Evolutionary conservation across 2,329 filamentous ascomycete species (phyloP).

Genomic region (Huntiella decipiens): DNA sequence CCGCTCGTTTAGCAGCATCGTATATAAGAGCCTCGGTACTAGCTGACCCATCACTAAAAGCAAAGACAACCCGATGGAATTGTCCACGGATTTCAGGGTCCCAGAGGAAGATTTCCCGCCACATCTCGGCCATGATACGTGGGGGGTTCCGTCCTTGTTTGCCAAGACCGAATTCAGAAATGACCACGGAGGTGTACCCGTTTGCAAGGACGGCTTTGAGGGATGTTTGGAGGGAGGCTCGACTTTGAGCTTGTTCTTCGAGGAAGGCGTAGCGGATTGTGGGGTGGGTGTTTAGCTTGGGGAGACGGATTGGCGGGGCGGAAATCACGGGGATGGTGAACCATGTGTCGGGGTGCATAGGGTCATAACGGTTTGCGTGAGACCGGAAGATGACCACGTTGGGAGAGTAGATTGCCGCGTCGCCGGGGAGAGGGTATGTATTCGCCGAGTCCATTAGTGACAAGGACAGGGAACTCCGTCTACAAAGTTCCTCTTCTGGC

Average conservation of each 20-base stretch:
- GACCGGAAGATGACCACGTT: conserved; percentile 56
- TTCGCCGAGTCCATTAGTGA: conserved; percentile 40
- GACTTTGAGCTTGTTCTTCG: conserved; percentile 51
- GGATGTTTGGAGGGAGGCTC: conserved; percentile 52
- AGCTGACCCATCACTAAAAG: conserved; percentile 38
- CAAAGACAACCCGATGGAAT: conserved; percentile 42
- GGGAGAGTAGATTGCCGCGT: conserved; percentile 50
- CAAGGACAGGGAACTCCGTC: conserved; percentile 54
- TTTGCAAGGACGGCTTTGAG: conserved; percentile 49
- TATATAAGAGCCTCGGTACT: conserved; percentile 34
- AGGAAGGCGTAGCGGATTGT: conserved; percentile 46
- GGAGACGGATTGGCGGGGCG: conserved; percentile 51
- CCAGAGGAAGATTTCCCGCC: conserved; percentile 44
- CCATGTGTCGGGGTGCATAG: conserved; percentile 32
- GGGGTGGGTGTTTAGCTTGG: conserved; percentile 40
- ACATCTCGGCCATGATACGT: conserved; percentile 43
- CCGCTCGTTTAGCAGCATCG: conserved; percentile 19
- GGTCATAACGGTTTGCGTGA: conserved; percentile 44
- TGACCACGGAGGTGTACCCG: conserved; percentile 36
- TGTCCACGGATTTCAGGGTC: conserved; percentile 43
- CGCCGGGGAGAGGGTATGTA: conserved; percentile 48
- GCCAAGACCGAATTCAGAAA: conserved; percentile 46
- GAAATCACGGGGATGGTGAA: conserved; percentile 50
- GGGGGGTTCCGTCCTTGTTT: conserved; percentile 46
- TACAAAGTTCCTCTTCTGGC: conserved; percentile 48